Percentiles rank a stretch among this genome's conserved stretches.
phyloP scores from a whole-genome alignment of 2,329 filamentous ascomycete species.

The Beauveria australis region DNA sequence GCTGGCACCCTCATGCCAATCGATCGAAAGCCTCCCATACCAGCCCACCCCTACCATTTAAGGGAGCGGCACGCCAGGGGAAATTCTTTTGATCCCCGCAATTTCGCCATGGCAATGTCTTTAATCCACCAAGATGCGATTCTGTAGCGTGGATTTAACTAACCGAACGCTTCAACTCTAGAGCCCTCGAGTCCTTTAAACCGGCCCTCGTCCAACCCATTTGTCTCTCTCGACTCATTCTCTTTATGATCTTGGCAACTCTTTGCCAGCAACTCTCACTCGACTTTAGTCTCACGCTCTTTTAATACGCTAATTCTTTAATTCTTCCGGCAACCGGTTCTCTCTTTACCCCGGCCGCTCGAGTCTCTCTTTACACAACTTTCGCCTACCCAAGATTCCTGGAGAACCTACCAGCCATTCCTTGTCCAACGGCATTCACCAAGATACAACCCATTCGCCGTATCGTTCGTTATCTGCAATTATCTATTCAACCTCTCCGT shows the following conservation, averaged over 20 bases:
- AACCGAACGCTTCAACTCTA: conserved; percentile 28
- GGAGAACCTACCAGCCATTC: conserved; percentile 43
- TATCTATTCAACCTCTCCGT: conserved; percentile 13
- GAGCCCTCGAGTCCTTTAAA: conserved; percentile 39
- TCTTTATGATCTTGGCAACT: conserved; percentile 36
- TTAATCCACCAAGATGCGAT: conserved; percentile 18
- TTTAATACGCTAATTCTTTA: conserved; percentile 49
- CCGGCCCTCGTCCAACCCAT: conserved; percentile 37
- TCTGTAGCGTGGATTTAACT: conserved; percentile 8
- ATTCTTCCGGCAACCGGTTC: conserved; percentile 32
- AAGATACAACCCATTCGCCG: conserved; percentile 11
- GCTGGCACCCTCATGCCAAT: conserved; percentile 15
- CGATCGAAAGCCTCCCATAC: conserved; percentile 19
- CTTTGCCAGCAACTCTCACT: conserved; percentile 51
- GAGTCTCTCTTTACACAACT: conserved; percentile 30
- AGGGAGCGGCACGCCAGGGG: conserved; percentile 21
- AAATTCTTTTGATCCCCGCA: conserved; percentile 8
- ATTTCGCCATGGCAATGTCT: conserved; percentile 15
- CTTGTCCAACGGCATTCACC: conserved; percentile 26
- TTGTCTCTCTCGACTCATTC: conserved; percentile 21
- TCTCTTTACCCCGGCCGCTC: conserved; percentile 24
- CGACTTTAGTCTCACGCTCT: conserved; percentile 44
- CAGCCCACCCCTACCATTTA: conserved; percentile 20
- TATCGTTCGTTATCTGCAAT: conserved; percentile 19
- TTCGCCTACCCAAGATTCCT: conserved; percentile 41